These are phyloP conservation scores for Fragilaria radians DNA, from an alignment of 108 stramenopile species.

Conservation along the genomic window DNA sequence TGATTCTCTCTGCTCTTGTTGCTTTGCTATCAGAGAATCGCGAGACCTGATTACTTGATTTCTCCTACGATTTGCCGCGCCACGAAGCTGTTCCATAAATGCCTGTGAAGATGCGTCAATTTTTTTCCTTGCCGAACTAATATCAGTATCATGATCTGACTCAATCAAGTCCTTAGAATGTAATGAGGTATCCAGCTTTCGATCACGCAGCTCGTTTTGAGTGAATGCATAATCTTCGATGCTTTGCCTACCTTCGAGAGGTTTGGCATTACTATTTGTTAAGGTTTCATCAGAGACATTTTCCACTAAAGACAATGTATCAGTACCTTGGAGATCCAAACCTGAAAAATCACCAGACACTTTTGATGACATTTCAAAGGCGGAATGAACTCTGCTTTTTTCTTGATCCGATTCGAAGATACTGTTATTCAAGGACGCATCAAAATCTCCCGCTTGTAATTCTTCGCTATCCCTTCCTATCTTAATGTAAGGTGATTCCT, in stretches of 20 bases:
- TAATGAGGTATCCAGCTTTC: not conserved
- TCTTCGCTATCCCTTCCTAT: no score
- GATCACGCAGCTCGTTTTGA: not conserved
- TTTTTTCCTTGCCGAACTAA: slow-evolving; percentile 17
- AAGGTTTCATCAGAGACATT: not conserved
- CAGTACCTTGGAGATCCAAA: not conserved
- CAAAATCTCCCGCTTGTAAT: no score
- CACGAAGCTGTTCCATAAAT: slow-evolving; percentile 41
- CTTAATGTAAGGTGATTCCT: no score
- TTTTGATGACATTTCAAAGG: no score
- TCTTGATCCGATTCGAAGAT: no score
- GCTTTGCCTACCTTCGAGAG: not conserved
- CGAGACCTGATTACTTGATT: slow-evolving; percentile 31
- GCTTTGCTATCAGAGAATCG: slow-evolving; percentile 42
- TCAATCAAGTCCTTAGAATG: slow-evolving; percentile 5
- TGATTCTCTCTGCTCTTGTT: slow-evolving; percentile 15
- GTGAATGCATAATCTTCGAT: not conserved
- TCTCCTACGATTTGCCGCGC: slow-evolving; percentile 40
- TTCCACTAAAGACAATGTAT: not conserved
- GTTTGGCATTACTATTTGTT: not conserved
- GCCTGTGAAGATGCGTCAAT: slow-evolving; percentile 29
- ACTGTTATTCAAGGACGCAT: no score
- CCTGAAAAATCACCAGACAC: not conserved
- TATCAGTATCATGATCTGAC: slow-evolving; percentile 9
- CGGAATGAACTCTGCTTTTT: no score